Evolutionary conservation across 345 rosid species (phyloP), one percentile per base, ranked within the genome.

Genomic region (Bruguiera gymnorhiza): DNA sequence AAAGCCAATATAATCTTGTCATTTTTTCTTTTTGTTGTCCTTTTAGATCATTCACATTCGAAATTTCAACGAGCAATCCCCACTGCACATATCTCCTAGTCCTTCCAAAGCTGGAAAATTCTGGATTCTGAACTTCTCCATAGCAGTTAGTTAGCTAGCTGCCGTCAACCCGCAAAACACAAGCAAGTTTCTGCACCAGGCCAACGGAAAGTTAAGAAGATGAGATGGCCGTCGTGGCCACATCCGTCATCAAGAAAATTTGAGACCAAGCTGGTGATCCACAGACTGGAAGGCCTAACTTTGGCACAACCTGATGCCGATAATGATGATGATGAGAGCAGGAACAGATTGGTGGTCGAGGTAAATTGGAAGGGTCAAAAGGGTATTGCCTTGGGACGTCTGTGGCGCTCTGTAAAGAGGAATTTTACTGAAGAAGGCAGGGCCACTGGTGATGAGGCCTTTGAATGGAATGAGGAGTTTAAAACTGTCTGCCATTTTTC

Each of bases 381-480:
- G 65, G 63, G 69, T 16, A 66, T 76, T 37, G 75, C 72, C 54
- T 82, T 86, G 8, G 48, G 79, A 57, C 34, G 72, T 9, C 59
- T 76, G 19, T 70, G 70, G 73, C 76, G 82, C 29, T 69, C 75
- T 37, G 74, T 67, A 26, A 74, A 43, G 32, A 68, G 81, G 75
- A 84, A 75, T 76, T 63, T 75, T 11, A 86, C 89, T 0, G 79
- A 81, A 65, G 87, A 84, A 80, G 87, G 87, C 0, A 81, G 78
- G 9, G 37, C 68, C 46, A 73, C 70, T 24, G 81, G 83, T 5
- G 83, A 82, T 59, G 89, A 88, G 0, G 77, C 81, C 7, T 86
- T 81, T 50, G 81, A 84, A 77, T 89, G 92, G 96, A 81, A 84
- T 63, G 87, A 86, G 55, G 89, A 84, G 75, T 89, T 89, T 2